Conservation (phyloP, 2,329 filamentous ascomycete species). For the Torrubiellomyces zombiae region DNA sequence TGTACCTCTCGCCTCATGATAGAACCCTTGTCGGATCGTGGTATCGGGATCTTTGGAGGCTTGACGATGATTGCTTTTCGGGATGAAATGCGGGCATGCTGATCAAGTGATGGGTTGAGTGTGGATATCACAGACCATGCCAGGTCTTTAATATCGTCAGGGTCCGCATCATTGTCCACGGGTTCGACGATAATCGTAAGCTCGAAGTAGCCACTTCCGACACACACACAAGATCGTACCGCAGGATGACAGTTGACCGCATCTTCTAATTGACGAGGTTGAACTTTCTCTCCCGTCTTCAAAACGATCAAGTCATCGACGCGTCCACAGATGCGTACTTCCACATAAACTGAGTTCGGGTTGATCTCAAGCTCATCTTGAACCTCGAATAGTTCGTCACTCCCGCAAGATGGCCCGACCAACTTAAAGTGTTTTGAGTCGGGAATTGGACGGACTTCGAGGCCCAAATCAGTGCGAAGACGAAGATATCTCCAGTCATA, state of each 20-base stretch:
- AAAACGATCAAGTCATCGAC: slow-evolving; percentile 11
- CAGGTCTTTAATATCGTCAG: neutral
- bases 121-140: slow-evolving; percentile 4
- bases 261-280: slow-evolving; percentile 5
- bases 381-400: slow-evolving; percentile 11
- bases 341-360: slow-evolving; percentile 3
- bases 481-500: slow-evolving; percentile 15
- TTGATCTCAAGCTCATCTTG: slow-evolving; percentile 13
- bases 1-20: slow-evolving; percentile 4
- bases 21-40: slow-evolving; percentile 7
- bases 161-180: neutral
- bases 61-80: slow-evolving; percentile 5
- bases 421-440: slow-evolving; percentile 8
- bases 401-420: slow-evolving; percentile 11
- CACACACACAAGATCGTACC: slow-evolving; percentile 4
- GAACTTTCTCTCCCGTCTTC: slow-evolving; percentile 7
- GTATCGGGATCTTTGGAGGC: slow-evolving; percentile 3
- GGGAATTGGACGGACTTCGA: slow-evolving; percentile 7
- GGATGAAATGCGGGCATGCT: slow-evolving; percentile 4
- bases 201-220: slow-evolving; percentile 5
- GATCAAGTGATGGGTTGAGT: slow-evolving; percentile 4
- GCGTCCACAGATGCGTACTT: slow-evolving; percentile 13
- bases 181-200: slow-evolving; percentile 7
- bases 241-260: slow-evolving; percentile 2
- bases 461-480: slow-evolving; percentile 12